These are phyloP conservation scores for Akanthomyces muscarius DNA, from an alignment of 2,329 filamentous ascomycete species.

Conservation along the genomic window DNA sequence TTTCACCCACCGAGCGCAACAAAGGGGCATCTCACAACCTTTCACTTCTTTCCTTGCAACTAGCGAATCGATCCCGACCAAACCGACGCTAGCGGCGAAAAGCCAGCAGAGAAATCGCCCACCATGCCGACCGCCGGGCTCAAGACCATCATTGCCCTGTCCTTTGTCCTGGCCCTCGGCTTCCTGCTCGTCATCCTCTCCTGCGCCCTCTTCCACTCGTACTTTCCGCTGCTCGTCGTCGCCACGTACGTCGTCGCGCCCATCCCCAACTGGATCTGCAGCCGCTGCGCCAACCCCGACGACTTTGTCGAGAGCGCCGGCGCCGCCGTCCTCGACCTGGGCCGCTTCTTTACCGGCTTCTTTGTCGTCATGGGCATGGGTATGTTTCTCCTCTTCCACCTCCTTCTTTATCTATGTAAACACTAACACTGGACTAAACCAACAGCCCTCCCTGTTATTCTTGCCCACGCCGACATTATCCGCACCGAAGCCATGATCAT, in stretches of 20 bases:
- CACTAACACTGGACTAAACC: conserved; percentile 17
- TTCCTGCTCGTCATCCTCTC: conserved; percentile 99
- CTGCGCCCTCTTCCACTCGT: conserved; percentile 90
- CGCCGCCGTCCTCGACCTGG: conserved; percentile 85
- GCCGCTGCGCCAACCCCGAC: conserved; percentile 83
- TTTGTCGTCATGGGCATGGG: conserved; percentile 96
- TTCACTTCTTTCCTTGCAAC: too few relatives aligned
- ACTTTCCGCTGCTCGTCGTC: conserved; percentile 92
- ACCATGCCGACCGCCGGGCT: conserved; percentile 76
- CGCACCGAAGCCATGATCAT: conserved; percentile 83
- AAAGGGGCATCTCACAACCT: too few relatives aligned
- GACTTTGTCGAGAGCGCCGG: conserved; percentile 88
- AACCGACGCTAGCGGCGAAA: too few relatives aligned
- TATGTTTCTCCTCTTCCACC: conserved; percentile 44
- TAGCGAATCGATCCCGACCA: too few relatives aligned
- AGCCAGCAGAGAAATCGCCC: conserved; percentile 23
- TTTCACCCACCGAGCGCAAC: too few relatives aligned
- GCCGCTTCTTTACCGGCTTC: conserved; percentile 90
- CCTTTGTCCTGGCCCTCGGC: conserved; percentile 96
- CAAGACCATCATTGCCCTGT: conserved; percentile 98
- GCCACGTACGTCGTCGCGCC: conserved; percentile 92
- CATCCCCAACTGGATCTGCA: conserved; percentile 93
- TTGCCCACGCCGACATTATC: conserved; percentile 85
- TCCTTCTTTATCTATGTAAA: conserved; percentile 7
- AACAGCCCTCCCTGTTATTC: conserved; percentile 77